These are phyloP conservation scores for Neonectria neomacrospora DNA, from an alignment of 2,329 filamentous ascomycete species.

Conservation along the genomic window DNA sequence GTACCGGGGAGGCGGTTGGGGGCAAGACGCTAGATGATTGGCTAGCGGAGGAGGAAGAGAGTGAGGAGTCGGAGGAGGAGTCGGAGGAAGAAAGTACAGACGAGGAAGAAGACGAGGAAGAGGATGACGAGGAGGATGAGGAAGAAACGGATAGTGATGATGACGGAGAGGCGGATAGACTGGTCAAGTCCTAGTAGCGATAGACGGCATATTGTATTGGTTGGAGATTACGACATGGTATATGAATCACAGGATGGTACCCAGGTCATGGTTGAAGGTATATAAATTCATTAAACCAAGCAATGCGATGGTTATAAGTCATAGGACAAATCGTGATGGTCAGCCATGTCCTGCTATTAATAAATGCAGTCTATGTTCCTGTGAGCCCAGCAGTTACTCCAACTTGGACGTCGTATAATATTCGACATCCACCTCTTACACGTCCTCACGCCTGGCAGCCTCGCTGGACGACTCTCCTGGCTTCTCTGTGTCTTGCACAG, in stretches of 20 bases:
- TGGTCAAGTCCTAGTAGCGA: constrained; percentile 53
- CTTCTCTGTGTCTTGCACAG: constrained; percentile 37
- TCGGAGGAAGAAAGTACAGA: constrained; percentile 61
- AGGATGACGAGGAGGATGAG: constrained; percentile 63
- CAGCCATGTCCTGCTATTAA: background rate
- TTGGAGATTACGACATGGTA: constrained; percentile 1
- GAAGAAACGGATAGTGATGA: constrained; percentile 62
- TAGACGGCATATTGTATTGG: constrained; percentile 32
- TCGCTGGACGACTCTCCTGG: constrained; percentile 45
- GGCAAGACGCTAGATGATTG: constrained; percentile 92
- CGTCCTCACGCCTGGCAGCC: constrained; percentile 33
- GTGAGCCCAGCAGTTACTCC: background rate
- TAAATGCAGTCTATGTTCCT: background rate
- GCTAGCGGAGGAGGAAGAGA: constrained; percentile 80
- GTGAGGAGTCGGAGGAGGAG: constrained; percentile 64
- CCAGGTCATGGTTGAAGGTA: background rate
- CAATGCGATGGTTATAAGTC: background rate
- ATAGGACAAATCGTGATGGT: background rate
- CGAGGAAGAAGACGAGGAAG: constrained; percentile 63
- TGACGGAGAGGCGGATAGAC: constrained; percentile 56
- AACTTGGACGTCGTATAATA: background rate
- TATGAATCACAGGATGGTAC: background rate
- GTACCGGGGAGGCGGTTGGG: constrained; percentile 61
- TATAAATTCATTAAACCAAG: background rate
- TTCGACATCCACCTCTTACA: constrained; percentile 21